These are phyloP conservation scores for Salinomyces thailandicus DNA, from an alignment of 2,329 filamentous ascomycete genomes.

Conservation along the genomic window DNA sequence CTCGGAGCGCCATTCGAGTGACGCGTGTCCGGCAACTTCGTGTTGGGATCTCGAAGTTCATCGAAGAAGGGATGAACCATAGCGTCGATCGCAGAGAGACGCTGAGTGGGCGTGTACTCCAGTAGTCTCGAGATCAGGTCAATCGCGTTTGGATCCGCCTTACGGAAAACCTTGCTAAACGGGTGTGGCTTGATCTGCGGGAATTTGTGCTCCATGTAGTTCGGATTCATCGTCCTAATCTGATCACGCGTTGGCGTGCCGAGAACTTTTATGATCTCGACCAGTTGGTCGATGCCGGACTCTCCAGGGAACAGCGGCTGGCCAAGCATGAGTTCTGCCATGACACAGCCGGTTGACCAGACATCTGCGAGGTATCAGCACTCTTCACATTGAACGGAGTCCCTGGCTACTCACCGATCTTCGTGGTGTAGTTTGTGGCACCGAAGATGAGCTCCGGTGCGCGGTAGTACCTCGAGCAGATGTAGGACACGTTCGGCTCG, in stretches of 20 bases:
- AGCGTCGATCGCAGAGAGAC: conserved; percentile 83
- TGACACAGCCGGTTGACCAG: conserved; percentile 98
- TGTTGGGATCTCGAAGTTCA: conserved; percentile 83
- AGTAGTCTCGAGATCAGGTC: conserved; percentile 87
- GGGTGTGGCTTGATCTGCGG: conserved; percentile 99
- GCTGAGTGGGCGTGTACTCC: conserved; percentile 95
- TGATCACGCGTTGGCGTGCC: conserved; percentile 95
- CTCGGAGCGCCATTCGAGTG: conserved; percentile 69
- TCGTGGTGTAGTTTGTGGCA: conserved; percentile 98
- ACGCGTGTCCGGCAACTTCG: conserved; percentile 85
- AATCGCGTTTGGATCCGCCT: conserved; percentile 85
- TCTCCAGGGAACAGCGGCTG: conserved; percentile 97
- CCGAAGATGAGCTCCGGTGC: conserved; percentile 97
- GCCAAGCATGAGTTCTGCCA: conserved; percentile 98
- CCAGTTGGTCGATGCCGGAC: conserved; percentile 94
- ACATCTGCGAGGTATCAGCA: conserved; percentile 56
- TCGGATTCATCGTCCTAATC: conserved; percentile 99
- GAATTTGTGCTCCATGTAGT: conserved; percentile 99
- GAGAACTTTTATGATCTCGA: conserved; percentile 98
- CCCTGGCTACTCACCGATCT: conserved; percentile 71
- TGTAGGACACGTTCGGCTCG: conserved; percentile 98
- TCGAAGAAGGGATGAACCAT: conserved; percentile 99
- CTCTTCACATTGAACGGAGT: conserved; percentile 1
- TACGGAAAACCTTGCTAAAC: conserved; percentile 98
- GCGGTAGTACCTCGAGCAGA: conserved; percentile 97